Base-by-base conservation (phyloP, 2,329 filamentous ascomycete genomes). In the Ophiostoma montium region DNA sequence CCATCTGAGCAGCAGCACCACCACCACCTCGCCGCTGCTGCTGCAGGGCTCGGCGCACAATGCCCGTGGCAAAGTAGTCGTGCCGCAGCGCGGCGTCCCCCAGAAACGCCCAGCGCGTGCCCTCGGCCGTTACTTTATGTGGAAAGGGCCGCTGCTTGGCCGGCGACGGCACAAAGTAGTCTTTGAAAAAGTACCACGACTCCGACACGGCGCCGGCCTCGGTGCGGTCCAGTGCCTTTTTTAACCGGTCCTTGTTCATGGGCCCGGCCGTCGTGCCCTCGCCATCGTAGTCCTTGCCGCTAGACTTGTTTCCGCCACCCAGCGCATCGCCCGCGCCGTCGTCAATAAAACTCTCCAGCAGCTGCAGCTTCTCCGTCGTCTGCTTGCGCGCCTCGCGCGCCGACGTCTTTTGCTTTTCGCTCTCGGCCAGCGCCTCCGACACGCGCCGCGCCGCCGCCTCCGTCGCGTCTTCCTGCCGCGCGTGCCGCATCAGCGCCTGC, bases 11-110 rank as follows among this genome's bases (percentile, higher is more conserved):
- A n/a, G n/a, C n/a, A n/a, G 7, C 4, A 8, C 12, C n/a, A 3
- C 32, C 11, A 7, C 18, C 16, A 16, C 12, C 30, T 16, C 13
- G 18, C 43, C 36, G 23, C 32, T 33, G 13, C 15, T 21, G 21
- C 35, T 23, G 58, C 15, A 75, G 64, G 13, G 81, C 65, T 41
- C 75, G 71, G 49, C 75, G 70, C 1, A 80, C 70, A 50, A 83
- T 65, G 2, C 83, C 82, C 18, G 76, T 79, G 21, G 77, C 63
- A 48, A 87, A 74, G 35, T 75, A 68, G 55, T 79, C 74, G 49
- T 76, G 67, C 46, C 81, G 71, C 35, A 68, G 66, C 7, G 64
- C 64, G 0, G 71, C 65, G 31, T 76, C 69, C 50, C 61, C 61
- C 5, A 80, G 61, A n/a, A 72, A 62, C 12, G 58, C 60, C 75